Percentiles rank a stretch among this genome's conserved stretches.
Conservation (phyloP, 352 stramenopile genomes). For the Pythium oligandrum region DNA sequence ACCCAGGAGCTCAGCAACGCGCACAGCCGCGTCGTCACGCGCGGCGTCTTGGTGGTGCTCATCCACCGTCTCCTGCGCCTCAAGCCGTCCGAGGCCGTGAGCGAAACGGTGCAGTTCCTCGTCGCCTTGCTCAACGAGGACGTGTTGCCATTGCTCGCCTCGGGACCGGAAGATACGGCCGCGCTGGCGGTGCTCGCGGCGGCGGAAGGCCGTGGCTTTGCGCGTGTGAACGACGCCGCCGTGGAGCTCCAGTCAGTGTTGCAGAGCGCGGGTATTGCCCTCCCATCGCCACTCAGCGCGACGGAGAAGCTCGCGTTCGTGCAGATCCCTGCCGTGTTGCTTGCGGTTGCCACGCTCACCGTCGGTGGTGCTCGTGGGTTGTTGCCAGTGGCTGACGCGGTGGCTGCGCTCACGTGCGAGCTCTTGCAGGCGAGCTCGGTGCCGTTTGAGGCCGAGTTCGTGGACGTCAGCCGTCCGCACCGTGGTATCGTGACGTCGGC, state of each 20-base stretch:
- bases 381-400: constrained; percentile 61
- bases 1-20: not conserved
- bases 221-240: constrained; percentile 7
- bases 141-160: constrained; percentile 28
- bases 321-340: constrained; percentile 31
- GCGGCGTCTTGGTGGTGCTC: constrained; percentile 35
- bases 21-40: constrained; percentile 11
- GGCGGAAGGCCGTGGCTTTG: constrained; percentile 24
- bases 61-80: constrained; percentile 41
- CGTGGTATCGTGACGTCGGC: constrained; percentile 84
- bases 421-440: constrained; percentile 47
- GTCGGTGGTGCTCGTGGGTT: constrained; percentile 63
- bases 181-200: constrained; percentile 25
- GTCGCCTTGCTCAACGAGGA: constrained; percentile 57
- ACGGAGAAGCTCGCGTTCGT: constrained; percentile 35
- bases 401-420: constrained; percentile 84
- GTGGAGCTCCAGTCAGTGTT: constrained; percentile 19
- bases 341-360: constrained; percentile 48
- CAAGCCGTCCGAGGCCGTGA: constrained; percentile 21
- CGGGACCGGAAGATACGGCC: constrained; percentile 19
- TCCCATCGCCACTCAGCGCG: constrained; percentile 33
- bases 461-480: constrained; percentile 76
- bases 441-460: constrained; percentile 82
- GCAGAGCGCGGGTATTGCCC: constrained; percentile 21
- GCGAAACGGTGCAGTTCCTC: constrained; percentile 41